Evolutionary conservation across 2,329 filamentous ascomycete species (phyloP), one percentile per base, ranked within the genome.

Genomic region (Elsinoe fawcettii): DNA sequence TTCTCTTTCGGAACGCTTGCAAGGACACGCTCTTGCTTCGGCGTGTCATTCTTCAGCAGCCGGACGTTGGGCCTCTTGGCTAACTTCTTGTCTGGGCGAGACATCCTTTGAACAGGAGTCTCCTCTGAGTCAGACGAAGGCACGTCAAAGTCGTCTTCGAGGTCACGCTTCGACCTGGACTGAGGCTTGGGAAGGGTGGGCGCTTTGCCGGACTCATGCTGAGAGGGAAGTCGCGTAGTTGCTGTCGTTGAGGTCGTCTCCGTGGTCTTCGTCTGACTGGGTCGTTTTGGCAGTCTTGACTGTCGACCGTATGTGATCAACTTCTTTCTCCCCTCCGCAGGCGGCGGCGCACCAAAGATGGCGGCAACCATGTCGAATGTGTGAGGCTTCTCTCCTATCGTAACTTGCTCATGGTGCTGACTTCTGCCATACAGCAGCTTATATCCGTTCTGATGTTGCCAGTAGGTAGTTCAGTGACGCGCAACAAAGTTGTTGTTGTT

Each of bases 81-180:
- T 9, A 16, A 22, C 8, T 27, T 56, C n/a, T 49, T 59, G 2
- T 18, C 5, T 3, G 22, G 6, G 23, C 16, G 16, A 20, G 34
- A 5, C 8, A 5, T 7, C 16, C n/a, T 55, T 12, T 47, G 34
- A 7, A 16, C 36, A 34, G 25, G 49, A 37, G n/a, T 11, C 14
- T 23, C 57, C 3, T 70, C 69, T 5, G 71, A 69, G 22, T 68
- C 67, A 2, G 69, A 67, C 5, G 65, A 71, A 3, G 74, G 74
- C 18, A 77, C 68, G 60, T 77, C 74, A 62, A 75, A 77, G 16
- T 72, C 63, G 36, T 69, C 68, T 25, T 14, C 60, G 37, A 20
- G 43, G 5, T 34, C 43, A 25, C 25, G 32, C 37, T 20, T 20
- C 8, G 32, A 7, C 16, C 9, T 49, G 20, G 55, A 20, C 18